phyloP scores from a whole-genome alignment of 1,284 basidiomycete genomes.

The Moesziomyces parantarcticus region DNA sequence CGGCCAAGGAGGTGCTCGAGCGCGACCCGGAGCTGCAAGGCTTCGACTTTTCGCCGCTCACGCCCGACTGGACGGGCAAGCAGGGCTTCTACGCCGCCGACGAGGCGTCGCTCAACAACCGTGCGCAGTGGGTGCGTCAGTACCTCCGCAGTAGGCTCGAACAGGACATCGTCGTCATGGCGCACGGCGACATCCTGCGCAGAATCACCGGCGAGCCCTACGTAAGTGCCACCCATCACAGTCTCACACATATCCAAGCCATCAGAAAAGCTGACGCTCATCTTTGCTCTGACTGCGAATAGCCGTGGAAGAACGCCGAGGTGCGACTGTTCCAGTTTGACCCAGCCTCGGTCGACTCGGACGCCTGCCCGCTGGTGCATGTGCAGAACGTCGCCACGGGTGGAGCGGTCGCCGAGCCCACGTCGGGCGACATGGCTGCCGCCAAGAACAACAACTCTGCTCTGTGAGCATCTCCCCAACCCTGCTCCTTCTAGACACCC shows the following conservation, averaged over 20 bases:
- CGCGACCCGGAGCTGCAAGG: slow-evolving; percentile 55
- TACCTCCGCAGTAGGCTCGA: slow-evolving; percentile 63
- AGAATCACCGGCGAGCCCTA: slow-evolving; percentile 54
- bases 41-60: slow-evolving; percentile 62
- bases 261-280: not conserved
- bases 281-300: not conserved
- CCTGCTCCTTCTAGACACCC: not conserved
- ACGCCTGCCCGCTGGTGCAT: slow-evolving; percentile 50
- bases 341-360: slow-evolving; percentile 44
- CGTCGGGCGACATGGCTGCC: slow-evolving; percentile 70
- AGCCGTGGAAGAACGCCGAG: slow-evolving; percentile 66
- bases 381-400: slow-evolving; percentile 54
- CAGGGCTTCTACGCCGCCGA: slow-evolving; percentile 64
- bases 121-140: slow-evolving; percentile 66
- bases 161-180: slow-evolving; percentile 63
- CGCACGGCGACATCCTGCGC: slow-evolving; percentile 66
- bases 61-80: slow-evolving; percentile 66
- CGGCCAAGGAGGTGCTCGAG: slow-evolving; percentile 57
- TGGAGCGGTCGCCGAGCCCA: slow-evolving; percentile 54
- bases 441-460: slow-evolving; percentile 36
- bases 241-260: no score
- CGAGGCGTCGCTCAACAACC: slow-evolving; percentile 50
- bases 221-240: slow-evolving; percentile 25
- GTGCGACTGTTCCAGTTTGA: slow-evolving; percentile 62
- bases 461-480: slow-evolving; percentile 44